These are phyloP conservation scores for Boletus pseudo-olivaceus DNA, from an alignment of 768 basidiomycete genomes.

Conservation along the genomic window DNA sequence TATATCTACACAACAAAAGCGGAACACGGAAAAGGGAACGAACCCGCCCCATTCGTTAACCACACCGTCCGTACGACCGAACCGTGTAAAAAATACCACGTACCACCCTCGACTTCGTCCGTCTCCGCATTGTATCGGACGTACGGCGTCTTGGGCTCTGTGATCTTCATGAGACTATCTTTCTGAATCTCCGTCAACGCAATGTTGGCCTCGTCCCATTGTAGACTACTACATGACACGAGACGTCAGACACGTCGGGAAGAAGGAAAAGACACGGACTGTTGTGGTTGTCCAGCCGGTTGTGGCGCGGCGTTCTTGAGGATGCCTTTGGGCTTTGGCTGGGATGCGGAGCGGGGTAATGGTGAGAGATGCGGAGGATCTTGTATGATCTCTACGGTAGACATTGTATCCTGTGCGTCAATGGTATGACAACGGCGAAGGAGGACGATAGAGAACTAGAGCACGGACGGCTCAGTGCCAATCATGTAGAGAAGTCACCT, in stretches of 20 bases:
- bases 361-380: constrained; percentile 47
- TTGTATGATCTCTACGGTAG: constrained; percentile 28
- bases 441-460: neutral
- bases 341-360: constrained; percentile 58
- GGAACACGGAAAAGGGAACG: neutral
- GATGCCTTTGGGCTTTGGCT: constrained; percentile 82
- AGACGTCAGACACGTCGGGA: neutral
- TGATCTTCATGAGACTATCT: constrained; percentile 97
- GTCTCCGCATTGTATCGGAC: constrained; percentile 87
- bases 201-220: constrained; percentile 95
- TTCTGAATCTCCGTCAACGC: constrained; percentile 91
- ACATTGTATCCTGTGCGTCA: constrained; percentile 16
- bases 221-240: constrained; percentile 51
- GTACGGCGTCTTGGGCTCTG: constrained; percentile 95
- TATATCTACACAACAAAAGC: constrained; percentile 55
- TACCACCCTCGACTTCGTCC: constrained; percentile 84
- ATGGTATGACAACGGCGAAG: neutral
- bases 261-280: constrained; percentile 41
- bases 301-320: constrained; percentile 71
- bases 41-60: neutral
- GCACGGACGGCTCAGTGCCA: neutral
- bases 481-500: constrained; percentile 1
- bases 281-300: constrained; percentile 38
- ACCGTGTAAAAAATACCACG: constrained; percentile 12
- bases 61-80: neutral